A percentile compares a stretch with the other conserved stretches of the same genome.
Conservation (phyloP, 2,329 filamentous ascomycete species). For the Xylaria sp. region DNA sequence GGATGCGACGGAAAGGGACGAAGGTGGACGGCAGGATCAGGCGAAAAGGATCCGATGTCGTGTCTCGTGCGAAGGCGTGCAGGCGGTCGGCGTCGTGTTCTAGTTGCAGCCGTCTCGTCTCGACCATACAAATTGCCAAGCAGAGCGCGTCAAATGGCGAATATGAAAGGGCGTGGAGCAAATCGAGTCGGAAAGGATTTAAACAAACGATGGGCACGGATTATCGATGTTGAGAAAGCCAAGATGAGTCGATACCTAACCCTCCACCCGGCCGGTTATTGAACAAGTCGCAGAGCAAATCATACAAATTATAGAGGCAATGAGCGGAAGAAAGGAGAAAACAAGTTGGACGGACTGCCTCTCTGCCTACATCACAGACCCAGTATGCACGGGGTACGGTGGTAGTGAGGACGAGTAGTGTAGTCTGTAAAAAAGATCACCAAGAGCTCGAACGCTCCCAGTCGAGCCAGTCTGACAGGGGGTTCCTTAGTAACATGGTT, state of each 20-base stretch:
- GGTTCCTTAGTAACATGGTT: neutral
- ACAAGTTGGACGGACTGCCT: slow-evolving; percentile 31
- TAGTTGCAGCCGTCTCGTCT: neutral
- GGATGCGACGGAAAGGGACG: slow-evolving; percentile 14
- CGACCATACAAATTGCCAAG: neutral
- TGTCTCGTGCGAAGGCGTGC: slow-evolving; percentile 19
- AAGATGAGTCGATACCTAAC: slow-evolving; percentile 9
- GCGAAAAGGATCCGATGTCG: slow-evolving; percentile 9
- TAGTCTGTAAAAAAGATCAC: neutral
- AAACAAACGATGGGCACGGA: neutral
- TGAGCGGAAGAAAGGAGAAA: slow-evolving; percentile 15
- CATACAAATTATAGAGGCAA: neutral
- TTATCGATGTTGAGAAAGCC: slow-evolving; percentile 13
- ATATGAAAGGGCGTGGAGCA: slow-evolving; percentile 2
- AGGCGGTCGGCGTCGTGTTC: neutral
- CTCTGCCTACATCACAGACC: slow-evolving; percentile 11
- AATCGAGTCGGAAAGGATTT: neutral
- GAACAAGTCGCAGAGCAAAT: neutral
- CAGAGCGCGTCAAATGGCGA: neutral
- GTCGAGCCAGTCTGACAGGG: neutral
- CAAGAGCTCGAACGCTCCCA: slow-evolving; percentile 3
- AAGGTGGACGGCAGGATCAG: neutral
- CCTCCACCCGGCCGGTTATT: slow-evolving; percentile 2
- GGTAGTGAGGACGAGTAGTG: neutral
- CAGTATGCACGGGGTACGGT: slow-evolving; percentile 3